These are phyloP conservation scores for Truncatella angustata DNA, from an alignment of 2,329 filamentous ascomycete genomes.

Conservation along the genomic window DNA sequence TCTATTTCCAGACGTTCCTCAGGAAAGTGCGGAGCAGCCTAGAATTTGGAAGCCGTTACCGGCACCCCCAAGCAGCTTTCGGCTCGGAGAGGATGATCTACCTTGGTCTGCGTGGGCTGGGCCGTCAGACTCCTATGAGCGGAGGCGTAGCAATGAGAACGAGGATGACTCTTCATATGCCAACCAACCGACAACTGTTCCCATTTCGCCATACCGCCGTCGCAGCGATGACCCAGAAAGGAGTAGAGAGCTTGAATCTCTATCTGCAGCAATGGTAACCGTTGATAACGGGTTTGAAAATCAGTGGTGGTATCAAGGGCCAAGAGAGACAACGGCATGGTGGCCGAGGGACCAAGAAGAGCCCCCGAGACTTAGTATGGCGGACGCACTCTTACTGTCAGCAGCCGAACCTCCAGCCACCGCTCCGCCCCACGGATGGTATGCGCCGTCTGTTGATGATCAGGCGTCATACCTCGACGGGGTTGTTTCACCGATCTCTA, in stretches of 20 bases:
- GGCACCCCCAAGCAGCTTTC: slow-evolving; percentile 34
- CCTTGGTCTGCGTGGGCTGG: slow-evolving; percentile 43
- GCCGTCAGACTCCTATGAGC: slow-evolving; percentile 29
- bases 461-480: slow-evolving; percentile 13
- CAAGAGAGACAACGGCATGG: slow-evolving; percentile 25
- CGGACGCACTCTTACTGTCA: slow-evolving; percentile 24
- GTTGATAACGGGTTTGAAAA: slow-evolving; percentile 58
- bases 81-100: slow-evolving; percentile 45
- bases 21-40: slow-evolving; percentile 16
- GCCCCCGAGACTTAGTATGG: slow-evolving; percentile 17
- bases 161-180: slow-evolving; percentile 17
- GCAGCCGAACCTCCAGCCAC: slow-evolving; percentile 20
- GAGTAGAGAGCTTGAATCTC: slow-evolving; percentile 42
- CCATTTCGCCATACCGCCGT: slow-evolving; percentile 19
- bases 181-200: slow-evolving; percentile 21
- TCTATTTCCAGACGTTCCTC: slow-evolving; percentile 23
- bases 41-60: slow-evolving; percentile 48
- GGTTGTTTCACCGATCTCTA: slow-evolving; percentile 38
- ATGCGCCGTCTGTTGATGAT: slow-evolving; percentile 11
- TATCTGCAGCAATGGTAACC: slow-evolving; percentile 54
- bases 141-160: slow-evolving; percentile 21
- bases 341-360: slow-evolving; percentile 18
- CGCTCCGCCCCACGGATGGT: slow-evolving; percentile 12
- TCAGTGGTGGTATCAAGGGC: slow-evolving; percentile 56
- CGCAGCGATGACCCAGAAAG: slow-evolving; percentile 33